Evolutionary conservation across 345 rosid genomes (phyloP), one percentile per base, ranked within the genome.

Genomic region (Raphanus raphanistrum): DNA sequence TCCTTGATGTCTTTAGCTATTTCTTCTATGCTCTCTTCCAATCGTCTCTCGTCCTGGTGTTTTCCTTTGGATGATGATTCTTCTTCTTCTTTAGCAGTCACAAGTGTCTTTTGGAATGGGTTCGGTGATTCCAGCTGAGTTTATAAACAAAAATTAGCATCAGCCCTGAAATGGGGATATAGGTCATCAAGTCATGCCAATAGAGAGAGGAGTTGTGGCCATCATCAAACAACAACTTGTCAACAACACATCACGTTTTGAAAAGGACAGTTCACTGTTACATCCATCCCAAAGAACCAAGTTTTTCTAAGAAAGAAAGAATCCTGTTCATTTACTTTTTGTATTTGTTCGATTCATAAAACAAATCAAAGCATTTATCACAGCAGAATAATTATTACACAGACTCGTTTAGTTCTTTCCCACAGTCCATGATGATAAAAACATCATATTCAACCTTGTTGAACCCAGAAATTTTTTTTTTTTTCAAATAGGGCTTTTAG

Each of bases 1-100:
- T 82, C 38, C 71, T 68, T 83, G 28, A 94, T 86, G 84, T 88
- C 97, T 68, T 89, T 88, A 5, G 76, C 76, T 41, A 92, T 68
- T 75, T 88, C 91, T 57, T 88, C 89, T 4, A 75, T 48, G 1
- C 36, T 69, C 6, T 65, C 80, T 63, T 60, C 28, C 75, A 79
- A 52, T 41, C 70, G 70, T 1, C 27, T 55, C 17, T 77, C 28
- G 0, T 54, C 43, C 3, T 72, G 69, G 5, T 1, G 27, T 62
- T 77, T 68, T 13, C 76, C 83, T 62, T 35, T 68, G 2, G 60
- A 61, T 13, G 57, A 66, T 28, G 25, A 4, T 67, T 59, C 76
- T 28, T 11, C 78, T 48, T 84, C 76, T 50, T 81, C 55, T 71
- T 27, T 71, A 9, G 71, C 45, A 12, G 74, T 33, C 33, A 4